Evolutionary conservation across 1,139 yeast species (phyloP), one percentile per base, ranked within the genome.

Genomic region (Pichia sp.): DNA sequence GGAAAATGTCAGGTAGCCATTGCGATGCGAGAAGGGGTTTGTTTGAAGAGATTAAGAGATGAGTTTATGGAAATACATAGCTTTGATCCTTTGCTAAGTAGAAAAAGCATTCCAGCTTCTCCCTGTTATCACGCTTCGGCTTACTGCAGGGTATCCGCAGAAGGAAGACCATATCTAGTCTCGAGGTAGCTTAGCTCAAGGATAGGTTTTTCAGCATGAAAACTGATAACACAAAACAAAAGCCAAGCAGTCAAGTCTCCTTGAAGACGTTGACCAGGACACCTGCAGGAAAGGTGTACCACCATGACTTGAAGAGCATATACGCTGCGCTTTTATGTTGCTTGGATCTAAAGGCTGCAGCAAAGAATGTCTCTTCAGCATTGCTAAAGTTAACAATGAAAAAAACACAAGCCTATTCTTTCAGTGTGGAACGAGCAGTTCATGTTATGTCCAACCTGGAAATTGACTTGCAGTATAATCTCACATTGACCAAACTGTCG

Each of bases 401-500:
- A 47, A 61, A 64, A 31, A 8, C 53, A 0, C 68, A 72, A 59
- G 82, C 87, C 0, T 90, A 64, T 65, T 68, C 84, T 1, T 90
- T 90, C 66, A 66, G 76, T 0, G 58, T 78, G 0, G 73, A 75
- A 3, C 77, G 74, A 1, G 95, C 90, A 0, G 60, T 85, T 0
- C 63, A 66, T 0, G 67, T 70, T 1, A 81, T 90, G 85, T 67
- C 71, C 15, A 64, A 74, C 30, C 69, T 90, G 62, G 66, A 75
- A 8, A 67, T 85, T 7, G 70, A 74, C 43, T 73, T 84, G 4
- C 80, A 78, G 43, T 72, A 75, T 59, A 68, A 76, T 5, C 67
- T 74, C n/a, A 77, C 88, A 0, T 74, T 79, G 4, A 81, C 90
- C 4, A 76, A 80, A 2, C 77, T 87, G 5, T 77, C 84, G 0